Conservation (phyloP, 768 basidiomycete genomes). For the Pleurotus eryngii region DNA sequence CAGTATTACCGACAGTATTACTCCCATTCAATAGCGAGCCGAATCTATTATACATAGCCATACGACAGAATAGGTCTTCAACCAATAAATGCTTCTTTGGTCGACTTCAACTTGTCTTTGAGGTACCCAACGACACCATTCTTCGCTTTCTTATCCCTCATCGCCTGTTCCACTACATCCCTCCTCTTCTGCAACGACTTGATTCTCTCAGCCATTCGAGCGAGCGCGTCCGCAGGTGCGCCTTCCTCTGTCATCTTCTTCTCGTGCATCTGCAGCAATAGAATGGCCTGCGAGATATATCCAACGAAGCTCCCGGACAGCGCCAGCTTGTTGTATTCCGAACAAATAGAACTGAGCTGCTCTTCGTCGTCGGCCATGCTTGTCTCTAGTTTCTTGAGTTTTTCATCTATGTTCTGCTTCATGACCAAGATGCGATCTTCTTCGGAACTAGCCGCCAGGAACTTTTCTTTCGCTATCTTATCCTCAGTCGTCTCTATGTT, state of each 20-base stretch:
- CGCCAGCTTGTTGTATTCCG: slow-evolving; percentile 9
- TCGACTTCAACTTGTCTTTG: no score
- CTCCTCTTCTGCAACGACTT: slow-evolving; percentile 7
- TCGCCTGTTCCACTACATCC: slow-evolving; percentile 9
- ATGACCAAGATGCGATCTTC: slow-evolving; percentile 4
- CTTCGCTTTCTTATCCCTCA: not conserved
- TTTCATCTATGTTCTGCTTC: not conserved
- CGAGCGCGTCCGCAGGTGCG: slow-evolving; percentile 4
- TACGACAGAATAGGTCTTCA: no score
- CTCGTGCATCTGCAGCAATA: slow-evolving; percentile 10
- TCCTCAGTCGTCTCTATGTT: slow-evolving; percentile 10
- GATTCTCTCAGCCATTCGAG: slow-evolving; percentile 10
- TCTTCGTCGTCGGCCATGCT: slow-evolving; percentile 2
- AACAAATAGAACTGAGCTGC: slow-evolving; percentile 4
- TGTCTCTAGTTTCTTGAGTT: slow-evolving; percentile 4
- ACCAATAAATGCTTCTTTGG: no score
- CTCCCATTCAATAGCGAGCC: no score
- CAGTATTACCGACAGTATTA: no score
- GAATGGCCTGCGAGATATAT: slow-evolving; percentile 9
- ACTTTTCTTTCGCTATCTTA: slow-evolving; percentile 13
- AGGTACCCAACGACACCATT: not conserved
- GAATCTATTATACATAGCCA: no score
- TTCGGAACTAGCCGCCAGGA: slow-evolving; percentile 9
- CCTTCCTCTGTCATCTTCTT: slow-evolving; percentile 9
- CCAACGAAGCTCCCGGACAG: slow-evolving; percentile 13